Percentiles rank a stretch among this genome's conserved stretches.
Conservation (phyloP, 75 land plant genomes). For the Gnetum montanum region DNA sequence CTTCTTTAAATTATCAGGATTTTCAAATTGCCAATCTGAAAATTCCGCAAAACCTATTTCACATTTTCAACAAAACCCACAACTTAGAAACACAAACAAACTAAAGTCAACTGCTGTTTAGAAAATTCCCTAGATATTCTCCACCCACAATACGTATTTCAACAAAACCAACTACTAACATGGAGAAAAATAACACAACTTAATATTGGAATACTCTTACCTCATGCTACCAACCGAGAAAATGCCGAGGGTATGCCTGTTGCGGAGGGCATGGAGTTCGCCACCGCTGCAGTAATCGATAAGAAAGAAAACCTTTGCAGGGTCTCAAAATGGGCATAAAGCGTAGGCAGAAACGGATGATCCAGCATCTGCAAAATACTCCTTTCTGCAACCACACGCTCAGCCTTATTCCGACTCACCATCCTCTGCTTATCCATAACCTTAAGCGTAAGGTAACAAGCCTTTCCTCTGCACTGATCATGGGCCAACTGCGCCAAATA, state of each 20-base stretch:
- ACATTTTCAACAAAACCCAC: too few relatives aligned
- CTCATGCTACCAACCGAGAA: too few relatives aligned
- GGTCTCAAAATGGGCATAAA: constrained; percentile 63
- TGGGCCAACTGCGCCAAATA: constrained; percentile 54
- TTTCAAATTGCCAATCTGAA: too few relatives aligned
- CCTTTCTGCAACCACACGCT: constrained; percentile 54
- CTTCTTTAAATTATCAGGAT: too few relatives aligned
- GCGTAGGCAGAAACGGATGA: constrained; percentile 77
- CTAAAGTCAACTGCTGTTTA: too few relatives aligned
- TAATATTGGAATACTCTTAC: too few relatives aligned
- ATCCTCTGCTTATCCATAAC: constrained; percentile 29
- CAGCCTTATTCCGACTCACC: constrained; percentile 39
- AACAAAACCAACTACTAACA: too few relatives aligned
- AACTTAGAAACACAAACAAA: too few relatives aligned
- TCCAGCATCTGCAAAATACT: constrained; percentile 54
- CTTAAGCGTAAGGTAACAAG: constrained; percentile 14
- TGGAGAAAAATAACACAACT: too few relatives aligned
- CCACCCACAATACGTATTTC: too few relatives aligned
- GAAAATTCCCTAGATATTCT: too few relatives aligned
- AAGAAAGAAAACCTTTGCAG: constrained; percentile 50
- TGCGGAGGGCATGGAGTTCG: constrained; percentile 50
- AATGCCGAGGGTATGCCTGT: constrained; percentile 39
- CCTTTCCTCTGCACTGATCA: constrained; percentile 13
- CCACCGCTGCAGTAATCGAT: constrained; percentile 85
- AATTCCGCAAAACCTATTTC: too few relatives aligned